phyloP scores from a whole-genome alignment of 164 flowering plant species.

The Protea cynaroides region DNA sequence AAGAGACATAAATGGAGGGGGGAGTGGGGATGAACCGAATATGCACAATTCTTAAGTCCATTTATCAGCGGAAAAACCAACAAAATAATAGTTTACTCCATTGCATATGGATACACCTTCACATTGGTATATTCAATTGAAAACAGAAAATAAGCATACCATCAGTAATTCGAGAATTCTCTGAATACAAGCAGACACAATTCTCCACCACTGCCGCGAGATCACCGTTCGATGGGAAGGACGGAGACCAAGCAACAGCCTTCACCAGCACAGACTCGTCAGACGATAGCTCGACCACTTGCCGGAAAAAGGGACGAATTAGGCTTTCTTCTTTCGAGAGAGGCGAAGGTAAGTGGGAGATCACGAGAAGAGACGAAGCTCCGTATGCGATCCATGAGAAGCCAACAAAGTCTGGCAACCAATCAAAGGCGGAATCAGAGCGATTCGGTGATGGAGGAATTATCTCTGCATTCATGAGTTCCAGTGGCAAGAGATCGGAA shows the following conservation, averaged over 20 bases:
- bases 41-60: background rate
- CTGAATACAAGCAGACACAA: slow-evolving; percentile 39
- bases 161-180: slow-evolving; percentile 19
- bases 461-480: slow-evolving; percentile 45
- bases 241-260: slow-evolving; percentile 62
- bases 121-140: background rate
- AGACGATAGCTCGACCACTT: slow-evolving; percentile 54
- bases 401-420: slow-evolving; percentile 60
- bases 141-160: slow-evolving; percentile 27
- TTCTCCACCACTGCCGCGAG: slow-evolving; percentile 67
- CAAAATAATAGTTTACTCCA: background rate
- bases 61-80: background rate
- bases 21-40: background rate
- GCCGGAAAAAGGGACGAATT: slow-evolving; percentile 71
- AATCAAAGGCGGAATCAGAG: slow-evolving; percentile 47
- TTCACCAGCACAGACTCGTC: slow-evolving; percentile 24
- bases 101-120: background rate
- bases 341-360: slow-evolving; percentile 86
- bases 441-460: slow-evolving; percentile 63
- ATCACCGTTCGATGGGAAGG: slow-evolving; percentile 50
- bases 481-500: slow-evolving; percentile 41
- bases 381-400: slow-evolving; percentile 92
- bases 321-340: slow-evolving; percentile 32
- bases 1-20: too few relatives aligned
- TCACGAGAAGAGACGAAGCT: slow-evolving; percentile 77